Percentiles rank a stretch among this genome's conserved stretches.
These are phyloP conservation scores for Cryptococcus amylolentus DNA, from an alignment of 1,284 basidiomycete genomes.

Conservation along the genomic window DNA sequence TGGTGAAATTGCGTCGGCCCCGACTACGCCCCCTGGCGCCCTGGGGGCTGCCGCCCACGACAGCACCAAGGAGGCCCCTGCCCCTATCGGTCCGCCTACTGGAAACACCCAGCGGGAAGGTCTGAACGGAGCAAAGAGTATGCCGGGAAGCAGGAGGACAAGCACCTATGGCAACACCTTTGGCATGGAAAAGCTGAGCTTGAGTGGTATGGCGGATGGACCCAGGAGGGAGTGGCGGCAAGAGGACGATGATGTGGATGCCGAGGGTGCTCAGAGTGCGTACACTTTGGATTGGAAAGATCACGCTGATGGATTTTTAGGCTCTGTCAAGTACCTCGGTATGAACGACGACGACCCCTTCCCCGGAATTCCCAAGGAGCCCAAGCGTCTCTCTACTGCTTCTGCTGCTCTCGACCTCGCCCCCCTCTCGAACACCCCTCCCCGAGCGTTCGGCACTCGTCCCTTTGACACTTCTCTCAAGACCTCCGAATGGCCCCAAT, in stretches of 20 bases:
- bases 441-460: conserved; percentile 61
- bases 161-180: conserved; percentile 45
- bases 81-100: conserved; percentile 26
- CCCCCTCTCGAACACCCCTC: conserved; percentile 75
- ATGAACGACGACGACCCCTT: conserved; percentile 91
- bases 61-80: conserved; percentile 14
- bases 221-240: conserved; percentile 24
- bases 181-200: conserved; percentile 49
- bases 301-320: conserved; percentile 47
- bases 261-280: conserved; percentile 47
- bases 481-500: conserved; percentile 90
- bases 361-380: conserved; percentile 53
- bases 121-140: conserved; percentile 49
- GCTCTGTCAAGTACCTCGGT: conserved; percentile 85
- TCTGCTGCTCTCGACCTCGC: conserved; percentile 91
- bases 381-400: conserved; percentile 69
- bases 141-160: conserved; percentile 47
- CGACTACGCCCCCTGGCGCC: conserved; percentile 37
- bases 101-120: conserved; percentile 26
- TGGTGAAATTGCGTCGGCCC: conserved; percentile 36
- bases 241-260: conserved; percentile 47
- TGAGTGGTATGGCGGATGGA: conserved; percentile 42
- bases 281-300: not conserved
- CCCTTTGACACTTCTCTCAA: conserved; percentile 60
- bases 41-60: conserved; percentile 11